Evolutionary conservation across 2,329 filamentous ascomycete species (phyloP), one percentile per base, ranked within the genome.

Genomic region (Calonectria leucothoes): DNA sequence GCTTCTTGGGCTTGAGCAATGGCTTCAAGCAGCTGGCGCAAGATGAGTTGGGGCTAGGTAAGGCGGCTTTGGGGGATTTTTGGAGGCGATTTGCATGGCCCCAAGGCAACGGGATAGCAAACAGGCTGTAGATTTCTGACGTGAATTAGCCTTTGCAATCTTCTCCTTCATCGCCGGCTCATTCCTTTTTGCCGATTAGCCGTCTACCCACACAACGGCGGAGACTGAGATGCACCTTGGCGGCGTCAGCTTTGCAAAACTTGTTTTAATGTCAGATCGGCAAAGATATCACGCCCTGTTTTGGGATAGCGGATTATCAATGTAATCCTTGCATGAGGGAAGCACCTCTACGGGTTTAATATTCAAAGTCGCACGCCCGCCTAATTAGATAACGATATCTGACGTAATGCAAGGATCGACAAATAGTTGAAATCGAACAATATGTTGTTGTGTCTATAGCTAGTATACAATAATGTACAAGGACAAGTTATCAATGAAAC

Each of bases 1-100:
- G 8, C 55, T 79, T 20, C 12, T 37, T 0, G 63, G 29, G 7
- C 77, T 83, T 45, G 77, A 81, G n/a, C 74, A 82, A n/a, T 83
- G 82, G 82, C 74, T 83, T 31, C 55, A 66, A 23, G 3, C 59
- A 29, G 72, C 77, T 14, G 7, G 12, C 15, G 37, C 57, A 12
- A 5, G 11, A 5, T 59, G 4, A 37, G 8, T 27, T 15, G 10
- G n/a, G n/a, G n/a, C n/a, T n/a, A n/a, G n/a, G n/a, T n/a, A n/a
- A n/a, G n/a, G n/a, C n/a, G n/a, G n/a, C 39, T 39, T 17, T 6
- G 39, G 4, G 11, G 20, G 6, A 1, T 45, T 45, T 45, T n/a
- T n/a, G 7, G 15, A 45, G 7, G 17, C 7, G 17, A 17, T 0
- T 7, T 2, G 7, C 17, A 45, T n/a, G n/a, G n/a, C n/a, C 5